These are phyloP conservation scores for Populus simonii DNA, from an alignment of 345 rosid genomes.

Conservation along the genomic window DNA sequence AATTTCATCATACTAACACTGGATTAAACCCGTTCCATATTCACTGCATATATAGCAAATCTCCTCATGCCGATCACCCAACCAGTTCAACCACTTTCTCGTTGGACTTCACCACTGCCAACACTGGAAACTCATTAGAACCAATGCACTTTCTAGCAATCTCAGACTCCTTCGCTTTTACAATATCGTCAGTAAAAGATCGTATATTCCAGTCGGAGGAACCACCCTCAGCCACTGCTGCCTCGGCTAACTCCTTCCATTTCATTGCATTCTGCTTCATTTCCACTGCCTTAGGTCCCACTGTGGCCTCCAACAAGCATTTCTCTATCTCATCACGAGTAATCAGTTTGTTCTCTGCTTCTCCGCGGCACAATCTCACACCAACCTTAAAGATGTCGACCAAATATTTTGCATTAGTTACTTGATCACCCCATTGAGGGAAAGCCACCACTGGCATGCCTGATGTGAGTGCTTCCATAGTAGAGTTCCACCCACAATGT, in stretches of 20 bases:
- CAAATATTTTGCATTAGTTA: slow-evolving; percentile 64
- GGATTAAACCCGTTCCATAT: too few relatives aligned
- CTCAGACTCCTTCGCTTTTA: slow-evolving; percentile 21
- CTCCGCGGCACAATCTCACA: slow-evolving; percentile 65
- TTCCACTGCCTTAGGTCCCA: slow-evolving; percentile 51
- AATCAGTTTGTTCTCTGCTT: slow-evolving; percentile 49
- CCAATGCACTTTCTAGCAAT: not conserved
- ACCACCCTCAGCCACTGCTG: slow-evolving; percentile 73
- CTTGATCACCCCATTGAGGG: slow-evolving; percentile 92
- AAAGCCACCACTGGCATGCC: slow-evolving; percentile 68
- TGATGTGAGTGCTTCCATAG: slow-evolving; percentile 63
- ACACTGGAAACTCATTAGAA: too few relatives aligned
- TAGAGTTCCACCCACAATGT: slow-evolving; percentile 94
- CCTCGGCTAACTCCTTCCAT: slow-evolving; percentile 70
- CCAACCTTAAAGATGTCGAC: slow-evolving; percentile 62
- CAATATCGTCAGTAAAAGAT: slow-evolving; percentile 60
- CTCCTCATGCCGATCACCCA: too few relatives aligned
- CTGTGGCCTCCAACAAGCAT: slow-evolving; percentile 51
- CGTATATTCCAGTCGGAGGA: slow-evolving; percentile 61
- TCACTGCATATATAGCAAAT: too few relatives aligned
- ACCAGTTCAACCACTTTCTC: too few relatives aligned
- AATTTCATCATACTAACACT: too few relatives aligned
- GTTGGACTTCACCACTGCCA: too few relatives aligned
- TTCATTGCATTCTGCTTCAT: slow-evolving; percentile 54
- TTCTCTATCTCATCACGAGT: slow-evolving; percentile 63